Percentiles rank a stretch among this genome's conserved stretches.
Evolutionary conservation across 495 filamentous ascomycete species (phyloP).

Genomic region (Neurospora sp.): DNA sequence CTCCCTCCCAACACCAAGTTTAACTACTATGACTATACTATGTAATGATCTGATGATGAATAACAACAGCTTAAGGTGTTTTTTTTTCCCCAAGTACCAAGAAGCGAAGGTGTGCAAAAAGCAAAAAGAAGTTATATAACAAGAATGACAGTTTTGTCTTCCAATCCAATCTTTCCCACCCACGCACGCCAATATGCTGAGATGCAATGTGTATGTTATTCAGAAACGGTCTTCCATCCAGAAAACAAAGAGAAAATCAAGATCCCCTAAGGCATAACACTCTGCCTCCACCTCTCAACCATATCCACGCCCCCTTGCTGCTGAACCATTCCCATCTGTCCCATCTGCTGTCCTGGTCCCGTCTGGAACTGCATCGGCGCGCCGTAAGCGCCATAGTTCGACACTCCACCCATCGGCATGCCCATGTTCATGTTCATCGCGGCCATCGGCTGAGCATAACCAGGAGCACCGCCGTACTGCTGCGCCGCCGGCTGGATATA

Average conservation of each 20-base stretch:
- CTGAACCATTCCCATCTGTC: not conserved
- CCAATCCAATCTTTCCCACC: not conserved
- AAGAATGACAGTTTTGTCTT: not conserved
- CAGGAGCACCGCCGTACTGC: not conserved
- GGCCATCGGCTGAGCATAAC: not conserved
- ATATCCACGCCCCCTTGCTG: constrained; percentile 54
- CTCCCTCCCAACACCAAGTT: not conserved
- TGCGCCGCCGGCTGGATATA: not conserved
- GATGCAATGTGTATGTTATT: not conserved
- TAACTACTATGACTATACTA: not conserved
- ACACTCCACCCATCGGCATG: not conserved
- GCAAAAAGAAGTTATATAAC: not conserved
- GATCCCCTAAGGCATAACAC: constrained; percentile 46
- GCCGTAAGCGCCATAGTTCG: constrained; percentile 13
- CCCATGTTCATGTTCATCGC: not conserved
- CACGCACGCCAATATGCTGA: not conserved
- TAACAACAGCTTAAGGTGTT: not conserved
- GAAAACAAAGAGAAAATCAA: not conserved
- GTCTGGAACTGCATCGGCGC: constrained; percentile 18
- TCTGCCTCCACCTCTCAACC: constrained; percentile 87
- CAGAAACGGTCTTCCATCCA: not conserved
- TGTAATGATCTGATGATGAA: not conserved
- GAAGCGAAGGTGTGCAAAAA: not conserved
- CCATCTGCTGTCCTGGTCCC: not conserved
- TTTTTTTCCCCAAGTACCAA: not conserved